These are phyloP conservation scores for Vitis vinifera DNA, from an alignment of 164 flowering plant species.

Conservation along the genomic window DNA sequence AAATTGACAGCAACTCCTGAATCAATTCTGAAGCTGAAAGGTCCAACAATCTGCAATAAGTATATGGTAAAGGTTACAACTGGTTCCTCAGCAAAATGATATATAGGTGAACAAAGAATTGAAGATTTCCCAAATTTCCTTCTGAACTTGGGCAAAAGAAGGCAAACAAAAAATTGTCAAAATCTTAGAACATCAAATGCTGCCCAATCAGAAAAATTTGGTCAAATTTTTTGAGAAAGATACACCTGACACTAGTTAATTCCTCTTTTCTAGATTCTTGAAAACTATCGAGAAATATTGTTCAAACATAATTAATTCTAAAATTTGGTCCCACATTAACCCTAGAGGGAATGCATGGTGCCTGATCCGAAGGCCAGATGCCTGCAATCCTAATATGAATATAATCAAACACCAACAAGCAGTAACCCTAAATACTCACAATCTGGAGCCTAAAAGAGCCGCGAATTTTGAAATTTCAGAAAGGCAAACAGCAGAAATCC, in stretches of 20 bases:
- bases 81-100: background rate
- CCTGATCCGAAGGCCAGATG: background rate
- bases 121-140: background rate
- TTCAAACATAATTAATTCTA: background rate
- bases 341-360: background rate
- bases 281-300: background rate
- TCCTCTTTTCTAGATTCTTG: background rate
- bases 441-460: no score
- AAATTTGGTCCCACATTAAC: background rate
- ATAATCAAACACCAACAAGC: no score
- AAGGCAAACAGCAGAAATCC: no score
- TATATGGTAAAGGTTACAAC: background rate
- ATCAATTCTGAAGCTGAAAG: constrained; percentile 79
- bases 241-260: background rate
- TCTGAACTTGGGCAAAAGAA: no score
- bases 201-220: no score
- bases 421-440: no score
- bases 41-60: constrained; percentile 69
- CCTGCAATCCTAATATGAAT: background rate
- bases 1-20: constrained; percentile 53
- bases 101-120: background rate
- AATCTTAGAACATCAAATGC: no score
- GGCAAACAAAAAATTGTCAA: no score
- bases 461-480: no score
- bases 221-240: no score